Evolutionary conservation across 257 asterid species (phyloP).

Genomic region (Perilla frutescens): DNA sequence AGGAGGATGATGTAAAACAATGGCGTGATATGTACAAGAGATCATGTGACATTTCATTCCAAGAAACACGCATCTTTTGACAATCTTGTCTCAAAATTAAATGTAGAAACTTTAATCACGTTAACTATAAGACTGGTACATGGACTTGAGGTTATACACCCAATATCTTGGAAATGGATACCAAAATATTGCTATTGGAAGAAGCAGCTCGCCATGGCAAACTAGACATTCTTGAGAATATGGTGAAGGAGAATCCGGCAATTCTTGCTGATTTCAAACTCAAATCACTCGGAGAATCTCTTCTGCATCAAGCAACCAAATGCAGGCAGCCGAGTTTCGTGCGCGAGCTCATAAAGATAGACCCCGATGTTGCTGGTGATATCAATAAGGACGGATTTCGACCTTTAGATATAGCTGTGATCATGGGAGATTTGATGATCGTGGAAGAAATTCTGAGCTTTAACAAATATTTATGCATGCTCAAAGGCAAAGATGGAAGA

Average conservation of each 20-base stretch:
- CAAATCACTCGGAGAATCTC: constrained; percentile 21
- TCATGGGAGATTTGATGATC: constrained; percentile 18
- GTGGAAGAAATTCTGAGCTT: constrained; percentile 18
- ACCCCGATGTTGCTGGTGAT: constrained; percentile 21
- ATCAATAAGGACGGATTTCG: constrained; percentile 33
- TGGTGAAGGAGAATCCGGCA: constrained; percentile 24
- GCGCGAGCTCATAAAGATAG: constrained; percentile 21
- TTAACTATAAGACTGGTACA: too few species aligned
- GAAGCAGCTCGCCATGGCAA: constrained; percentile 32
- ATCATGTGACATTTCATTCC: too few species aligned
- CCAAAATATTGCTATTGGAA: background rate
- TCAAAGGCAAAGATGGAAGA: constrained; percentile 36
- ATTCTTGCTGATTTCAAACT: constrained; percentile 21
- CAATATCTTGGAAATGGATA: constrained; percentile 24
- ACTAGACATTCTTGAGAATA: background rate
- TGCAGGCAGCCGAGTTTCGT: constrained; percentile 17
- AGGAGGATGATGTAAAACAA: too few species aligned
- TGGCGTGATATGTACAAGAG: too few species aligned
- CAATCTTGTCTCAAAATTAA: too few species aligned
- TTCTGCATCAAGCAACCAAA: constrained; percentile 35
- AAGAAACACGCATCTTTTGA: too few species aligned
- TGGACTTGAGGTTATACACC: too few species aligned
- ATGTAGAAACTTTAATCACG: too few species aligned
- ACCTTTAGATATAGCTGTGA: constrained; percentile 33
- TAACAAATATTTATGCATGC: constrained; percentile 6